These are phyloP conservation scores for Nyssa sinensis DNA, from an alignment of 148 eudicot genomes.

Conservation along the genomic window DNA sequence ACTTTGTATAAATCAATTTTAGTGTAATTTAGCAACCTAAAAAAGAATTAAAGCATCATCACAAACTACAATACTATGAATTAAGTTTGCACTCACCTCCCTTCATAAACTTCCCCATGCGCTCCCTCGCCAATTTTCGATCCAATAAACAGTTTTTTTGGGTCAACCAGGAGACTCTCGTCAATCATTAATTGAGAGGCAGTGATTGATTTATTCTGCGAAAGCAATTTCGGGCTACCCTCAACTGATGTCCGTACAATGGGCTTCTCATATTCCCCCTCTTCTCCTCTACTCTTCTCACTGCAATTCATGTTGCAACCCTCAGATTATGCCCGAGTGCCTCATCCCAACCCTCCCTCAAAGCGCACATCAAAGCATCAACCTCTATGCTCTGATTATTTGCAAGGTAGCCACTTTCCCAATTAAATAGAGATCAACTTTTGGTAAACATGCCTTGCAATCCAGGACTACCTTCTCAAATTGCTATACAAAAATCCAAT, in stretches of 20 bases:
- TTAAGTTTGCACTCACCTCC: slow-evolving; percentile 45
- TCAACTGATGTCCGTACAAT: slow-evolving; percentile 23
- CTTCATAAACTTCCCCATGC: slow-evolving; percentile 82
- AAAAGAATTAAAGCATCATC: background rate
- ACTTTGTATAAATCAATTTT: background rate
- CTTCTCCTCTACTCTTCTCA: slow-evolving; percentile 34
- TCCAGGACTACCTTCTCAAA: slow-evolving; percentile 5
- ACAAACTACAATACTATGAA: background rate
- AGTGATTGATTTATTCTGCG: slow-evolving; percentile 41
- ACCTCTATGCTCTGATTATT: background rate
- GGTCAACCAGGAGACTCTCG: slow-evolving; percentile 70
- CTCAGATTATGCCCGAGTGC: slow-evolving; percentile 41
- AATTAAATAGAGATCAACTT: background rate
- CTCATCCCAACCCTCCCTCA: slow-evolving; percentile 24
- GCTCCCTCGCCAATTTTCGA: slow-evolving; percentile 87
- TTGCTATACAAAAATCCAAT: background rate
- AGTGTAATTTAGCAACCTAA: background rate
- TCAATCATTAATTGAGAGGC: slow-evolving; percentile 54
- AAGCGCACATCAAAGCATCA: background rate
- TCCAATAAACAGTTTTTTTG: slow-evolving; percentile 69
- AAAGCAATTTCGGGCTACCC: slow-evolving; percentile 31
- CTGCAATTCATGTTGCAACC: slow-evolving; percentile 47
- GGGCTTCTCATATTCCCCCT: slow-evolving; percentile 16
- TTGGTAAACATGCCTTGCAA: background rate
- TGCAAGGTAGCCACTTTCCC: background rate